These are phyloP conservation scores for Areca catechu DNA, from an alignment of 176 grass and related monocot species.

Conservation along the genomic window DNA sequence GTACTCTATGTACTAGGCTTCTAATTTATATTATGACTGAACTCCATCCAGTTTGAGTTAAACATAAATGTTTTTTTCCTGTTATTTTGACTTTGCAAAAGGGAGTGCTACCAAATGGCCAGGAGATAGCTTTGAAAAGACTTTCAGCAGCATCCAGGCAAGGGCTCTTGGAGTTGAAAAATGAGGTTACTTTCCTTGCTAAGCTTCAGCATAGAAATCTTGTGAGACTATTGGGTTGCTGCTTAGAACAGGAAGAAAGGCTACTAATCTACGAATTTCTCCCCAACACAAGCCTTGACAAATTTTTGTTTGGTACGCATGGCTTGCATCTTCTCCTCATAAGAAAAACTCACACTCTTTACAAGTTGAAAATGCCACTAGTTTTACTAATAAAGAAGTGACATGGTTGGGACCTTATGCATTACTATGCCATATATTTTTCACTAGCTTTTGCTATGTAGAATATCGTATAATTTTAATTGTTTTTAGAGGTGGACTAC, in stretches of 20 bases:
- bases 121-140: constrained; percentile 4
- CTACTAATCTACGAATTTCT: not conserved
- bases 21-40: no score
- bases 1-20: no score
- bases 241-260: constrained; percentile 4
- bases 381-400: no score
- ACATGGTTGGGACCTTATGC: no score
- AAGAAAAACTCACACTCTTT: not conserved
- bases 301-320: constrained; percentile 1
- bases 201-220: not conserved
- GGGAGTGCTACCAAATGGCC: not conserved
- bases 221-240: not conserved
- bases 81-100: not conserved
- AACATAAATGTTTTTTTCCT: not conserved
- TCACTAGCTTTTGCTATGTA: no score
- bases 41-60: no score
- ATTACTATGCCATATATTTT: no score
- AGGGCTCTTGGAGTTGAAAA: not conserved
- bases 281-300: not conserved
- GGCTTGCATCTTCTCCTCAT: not conserved
- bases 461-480: no score
- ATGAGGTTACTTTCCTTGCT: constrained; percentile 1
- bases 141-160: not conserved
- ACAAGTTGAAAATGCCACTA: no score
- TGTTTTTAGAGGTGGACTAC: no score